Base-by-base conservation (phyloP, 257 asterid species). In the Plantago major region DNA sequence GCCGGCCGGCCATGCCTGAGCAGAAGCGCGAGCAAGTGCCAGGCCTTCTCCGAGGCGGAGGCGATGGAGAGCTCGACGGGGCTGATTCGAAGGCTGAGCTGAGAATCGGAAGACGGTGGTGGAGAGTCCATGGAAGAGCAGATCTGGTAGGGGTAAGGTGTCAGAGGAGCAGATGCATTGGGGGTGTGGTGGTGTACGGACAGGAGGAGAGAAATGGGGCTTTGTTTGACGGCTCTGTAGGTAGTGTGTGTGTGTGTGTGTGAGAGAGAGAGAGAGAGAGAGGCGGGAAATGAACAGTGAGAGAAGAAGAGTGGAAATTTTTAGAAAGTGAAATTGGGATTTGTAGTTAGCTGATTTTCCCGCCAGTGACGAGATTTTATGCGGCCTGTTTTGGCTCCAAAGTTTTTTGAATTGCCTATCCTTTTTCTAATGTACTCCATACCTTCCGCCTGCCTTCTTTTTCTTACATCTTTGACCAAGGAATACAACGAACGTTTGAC, bases 21-120 rank as follows among this genome's bases (percentile, higher is more conserved):
- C 59, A 90, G 60, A 42, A 78, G 81, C 12, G 82, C 81, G 67
- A 76, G 64, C 18, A 90, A 66, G n/a, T 77, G 77, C 97, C 97
- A 90, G 18, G 90, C 84, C 63, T 70, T 70, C 22, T 74, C 73
- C 9, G 56, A 42, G 37, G 79, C 79, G 57, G 88, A 60, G 66
- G 66, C 52, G 49, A 76, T n/a, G 16, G 67, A 26, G 67, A 56
- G 58, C 19, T 62, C 62, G 51, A 42, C 26, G 63, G 75, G 48
- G 64, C 26, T 43, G 74, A 61, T 70, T 64, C 46, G 80, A 51
- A 55, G 42, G 42, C 19, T 60, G 64, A 57, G 55, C 65, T 71
- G 67, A 42, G 74, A 63, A 40, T 48, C 37, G 2, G 16, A 12
- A 9, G 51, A 46, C 18, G 70, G 43, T 47, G 71, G 63, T 55